Percentiles rank a stretch among this genome's conserved stretches.
Conservation (phyloP, 2,329 filamentous ascomycete species). For the Diaporthe citriasiana region DNA sequence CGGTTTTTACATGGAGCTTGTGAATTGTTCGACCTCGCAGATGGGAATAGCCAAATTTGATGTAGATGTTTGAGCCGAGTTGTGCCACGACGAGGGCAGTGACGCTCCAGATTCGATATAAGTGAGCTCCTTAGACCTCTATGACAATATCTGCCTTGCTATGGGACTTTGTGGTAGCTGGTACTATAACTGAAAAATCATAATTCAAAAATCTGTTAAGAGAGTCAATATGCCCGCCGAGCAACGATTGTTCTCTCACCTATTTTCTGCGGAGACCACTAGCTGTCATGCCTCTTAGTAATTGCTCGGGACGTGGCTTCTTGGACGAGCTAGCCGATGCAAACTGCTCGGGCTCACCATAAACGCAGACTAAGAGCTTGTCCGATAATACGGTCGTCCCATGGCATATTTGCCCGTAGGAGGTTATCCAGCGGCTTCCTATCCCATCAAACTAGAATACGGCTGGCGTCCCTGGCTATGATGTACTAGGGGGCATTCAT, state of each 20-base stretch:
- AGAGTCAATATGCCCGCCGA: neutral
- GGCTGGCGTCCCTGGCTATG: neutral
- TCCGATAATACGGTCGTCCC: neutral
- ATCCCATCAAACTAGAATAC: neutral
- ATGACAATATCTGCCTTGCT: neutral
- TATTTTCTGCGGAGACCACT: too few species aligned
- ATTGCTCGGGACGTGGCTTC: neutral
- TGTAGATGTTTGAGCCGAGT: neutral
- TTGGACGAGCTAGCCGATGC: neutral
- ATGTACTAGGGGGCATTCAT: neutral
- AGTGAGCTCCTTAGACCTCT: neutral
- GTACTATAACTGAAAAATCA: neutral
- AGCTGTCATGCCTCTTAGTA: neutral
- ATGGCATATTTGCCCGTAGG: neutral
- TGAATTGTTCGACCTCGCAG: neutral
- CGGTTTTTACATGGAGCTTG: neutral
- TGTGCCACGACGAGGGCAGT: neutral
- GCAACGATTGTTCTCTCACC: neutral
- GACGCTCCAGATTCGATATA: neutral
- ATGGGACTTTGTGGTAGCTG: neutral
- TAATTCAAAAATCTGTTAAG: neutral
- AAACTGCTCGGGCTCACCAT: neutral
- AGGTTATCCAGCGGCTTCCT: neutral
- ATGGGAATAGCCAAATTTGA: neutral
- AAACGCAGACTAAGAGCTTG: neutral